These are phyloP conservation scores for Diplocarpon mali DNA, from an alignment of 2,329 filamentous ascomycete species.

Conservation along the genomic window DNA sequence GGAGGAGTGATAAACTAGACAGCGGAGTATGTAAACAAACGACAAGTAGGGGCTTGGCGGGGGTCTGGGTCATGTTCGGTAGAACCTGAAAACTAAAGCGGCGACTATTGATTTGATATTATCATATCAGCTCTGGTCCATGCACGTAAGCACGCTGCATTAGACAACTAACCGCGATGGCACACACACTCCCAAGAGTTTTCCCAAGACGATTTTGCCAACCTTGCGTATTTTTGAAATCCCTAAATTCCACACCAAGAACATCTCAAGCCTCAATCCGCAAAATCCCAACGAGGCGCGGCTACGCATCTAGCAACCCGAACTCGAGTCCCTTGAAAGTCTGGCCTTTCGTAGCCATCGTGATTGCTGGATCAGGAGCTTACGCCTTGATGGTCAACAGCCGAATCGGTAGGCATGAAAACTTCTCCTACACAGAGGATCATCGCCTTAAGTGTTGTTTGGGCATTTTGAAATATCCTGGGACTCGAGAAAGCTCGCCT, in stretches of 20 bases:
- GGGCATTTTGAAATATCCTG: not conserved
- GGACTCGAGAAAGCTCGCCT: too few species aligned
- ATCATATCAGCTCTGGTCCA: conserved; percentile 3
- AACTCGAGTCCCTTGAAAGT: conserved; percentile 27
- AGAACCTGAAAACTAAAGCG: not conserved
- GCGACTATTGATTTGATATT: not conserved
- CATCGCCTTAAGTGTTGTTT: not conserved
- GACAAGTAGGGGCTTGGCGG: not conserved
- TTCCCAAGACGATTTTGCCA: conserved; percentile 22
- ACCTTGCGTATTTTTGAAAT: conserved; percentile 11
- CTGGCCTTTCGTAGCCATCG: conserved; percentile 32
- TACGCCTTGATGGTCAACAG: conserved; percentile 41
- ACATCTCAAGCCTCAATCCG: conserved; percentile 12
- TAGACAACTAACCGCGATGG: conserved; percentile 15
- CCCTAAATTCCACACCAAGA: conserved; percentile 14
- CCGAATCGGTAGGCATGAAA: conserved; percentile 28
- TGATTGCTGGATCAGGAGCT: conserved; percentile 35
- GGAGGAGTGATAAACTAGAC: conserved; percentile 1
- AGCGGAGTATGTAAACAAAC: not conserved
- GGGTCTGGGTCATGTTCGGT: not conserved
- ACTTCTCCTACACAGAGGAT: not conserved
- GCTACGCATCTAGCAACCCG: conserved; percentile 24
- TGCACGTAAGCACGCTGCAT: conserved; percentile 13
- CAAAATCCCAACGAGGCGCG: conserved; percentile 12
- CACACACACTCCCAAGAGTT: conserved; percentile 19